A percentile compares a stretch with the other conserved stretches of the same genome.
Evolutionary conservation across 257 asterid species (phyloP).

Genomic region (Solanum lignicaule): DNA sequence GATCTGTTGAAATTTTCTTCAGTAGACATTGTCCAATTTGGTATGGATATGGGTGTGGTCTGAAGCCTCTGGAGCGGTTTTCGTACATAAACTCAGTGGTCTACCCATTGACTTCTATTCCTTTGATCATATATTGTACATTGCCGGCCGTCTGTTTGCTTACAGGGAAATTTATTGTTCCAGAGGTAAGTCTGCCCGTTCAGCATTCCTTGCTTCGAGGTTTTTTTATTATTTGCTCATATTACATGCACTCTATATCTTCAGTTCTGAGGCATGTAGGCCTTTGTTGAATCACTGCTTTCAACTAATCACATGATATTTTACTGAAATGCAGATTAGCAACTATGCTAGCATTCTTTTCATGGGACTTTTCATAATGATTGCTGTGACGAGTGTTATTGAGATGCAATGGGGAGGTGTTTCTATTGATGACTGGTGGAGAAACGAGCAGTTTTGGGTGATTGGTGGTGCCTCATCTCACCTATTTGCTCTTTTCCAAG

Average conservation of each 20-base stretch:
- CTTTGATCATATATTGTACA: slow-evolving; percentile 77
- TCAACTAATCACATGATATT: neutral
- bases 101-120: slow-evolving; percentile 87
- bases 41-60: slow-evolving; percentile 95
- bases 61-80: slow-evolving; percentile 89
- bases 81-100: slow-evolving; percentile 86
- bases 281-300: neutral
- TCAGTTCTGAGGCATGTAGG: neutral
- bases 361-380: slow-evolving; percentile 70
- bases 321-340: slow-evolving; percentile 54
- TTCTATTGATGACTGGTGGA: slow-evolving; percentile 81
- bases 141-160: slow-evolving; percentile 92
- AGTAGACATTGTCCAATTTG: slow-evolving; percentile 96
- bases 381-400: slow-evolving; percentile 69
- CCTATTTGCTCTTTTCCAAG: slow-evolving; percentile 85
- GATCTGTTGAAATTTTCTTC: slow-evolving; percentile 82
- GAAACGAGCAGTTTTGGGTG: slow-evolving; percentile 99
- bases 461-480: slow-evolving; percentile 89
- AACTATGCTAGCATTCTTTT: slow-evolving; percentile 83
- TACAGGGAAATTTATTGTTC: slow-evolving; percentile 88
- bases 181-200: slow-evolving; percentile 44
- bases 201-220: neutral
- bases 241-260: neutral
- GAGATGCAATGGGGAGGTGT: slow-evolving; percentile 98
- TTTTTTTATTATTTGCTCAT: neutral